These are phyloP conservation scores for Scutellaria baicalensis DNA, from an alignment of 257 asterid species.

Conservation along the genomic window DNA sequence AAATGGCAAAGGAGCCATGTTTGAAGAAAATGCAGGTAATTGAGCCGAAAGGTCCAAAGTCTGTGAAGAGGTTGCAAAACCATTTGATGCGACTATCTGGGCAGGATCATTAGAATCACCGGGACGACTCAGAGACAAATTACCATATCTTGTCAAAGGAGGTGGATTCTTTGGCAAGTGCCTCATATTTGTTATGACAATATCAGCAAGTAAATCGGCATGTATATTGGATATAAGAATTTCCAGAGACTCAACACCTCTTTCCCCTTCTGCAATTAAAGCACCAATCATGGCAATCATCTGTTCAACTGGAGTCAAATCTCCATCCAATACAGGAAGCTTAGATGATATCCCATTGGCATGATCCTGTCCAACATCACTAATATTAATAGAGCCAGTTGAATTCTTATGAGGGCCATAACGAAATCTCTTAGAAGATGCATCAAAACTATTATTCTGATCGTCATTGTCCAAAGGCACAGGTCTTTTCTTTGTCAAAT, in stretches of 20 bases:
- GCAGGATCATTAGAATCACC: constrained; percentile 39
- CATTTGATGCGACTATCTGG: constrained; percentile 46
- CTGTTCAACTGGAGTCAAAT: constrained; percentile 69
- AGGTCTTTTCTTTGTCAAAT: constrained; percentile 61
- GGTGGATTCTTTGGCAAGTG: constrained; percentile 77
- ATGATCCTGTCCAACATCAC: constrained; percentile 45
- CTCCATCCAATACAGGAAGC: constrained; percentile 45
- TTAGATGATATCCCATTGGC: constrained; percentile 54
- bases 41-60: constrained; percentile 41
- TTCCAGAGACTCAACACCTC: constrained; percentile 84
- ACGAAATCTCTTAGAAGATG: constrained; percentile 53
- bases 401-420: constrained; percentile 36
- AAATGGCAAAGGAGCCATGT: constrained; percentile 26
- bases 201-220: constrained; percentile 96
- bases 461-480: constrained; percentile 53
- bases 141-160: constrained; percentile 32
- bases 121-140: constrained; percentile 29
- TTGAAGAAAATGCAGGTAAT: constrained; percentile 35
- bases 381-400: constrained; percentile 33
- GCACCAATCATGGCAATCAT: constrained; percentile 93
- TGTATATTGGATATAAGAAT: constrained; percentile 73
- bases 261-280: constrained; percentile 92
- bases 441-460: constrained; percentile 36
- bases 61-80: constrained; percentile 39
- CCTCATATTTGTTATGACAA: constrained; percentile 89